A percentile compares a stretch with the other conserved stretches of the same genome.
These are phyloP conservation scores for Akanthomyces muscarius DNA, from an alignment of 2,329 filamentous ascomycete genomes.

Conservation along the genomic window DNA sequence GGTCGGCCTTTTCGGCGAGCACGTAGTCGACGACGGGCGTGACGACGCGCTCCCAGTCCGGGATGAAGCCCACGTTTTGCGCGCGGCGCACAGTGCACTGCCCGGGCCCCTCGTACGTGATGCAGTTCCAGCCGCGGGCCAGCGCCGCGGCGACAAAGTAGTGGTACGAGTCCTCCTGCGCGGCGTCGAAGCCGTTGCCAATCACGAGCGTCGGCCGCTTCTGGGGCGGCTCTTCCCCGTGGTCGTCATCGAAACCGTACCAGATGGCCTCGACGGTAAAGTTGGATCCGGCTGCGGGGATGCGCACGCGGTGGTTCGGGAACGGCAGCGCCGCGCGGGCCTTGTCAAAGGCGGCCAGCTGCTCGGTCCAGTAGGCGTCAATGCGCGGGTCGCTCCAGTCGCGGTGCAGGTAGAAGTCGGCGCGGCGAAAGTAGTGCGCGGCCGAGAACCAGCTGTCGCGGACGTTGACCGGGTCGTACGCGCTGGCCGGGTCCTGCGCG, in stretches of 20 bases:
- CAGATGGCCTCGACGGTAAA: slow-evolving; percentile 30
- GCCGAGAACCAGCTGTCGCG: slow-evolving; percentile 29
- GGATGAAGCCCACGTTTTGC: slow-evolving; percentile 41
- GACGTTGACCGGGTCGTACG: slow-evolving; percentile 14
- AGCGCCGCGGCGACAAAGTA: slow-evolving; percentile 18
- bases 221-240: neutral
- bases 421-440: slow-evolving; percentile 35
- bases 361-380: slow-evolving; percentile 30
- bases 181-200: slow-evolving; percentile 35
- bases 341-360: slow-evolving; percentile 33
- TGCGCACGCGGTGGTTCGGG: slow-evolving; percentile 20
- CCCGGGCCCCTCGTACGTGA: slow-evolving; percentile 45
- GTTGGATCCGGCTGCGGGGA: slow-evolving; percentile 23
- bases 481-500: slow-evolving; percentile 8
- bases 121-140: slow-evolving; percentile 38
- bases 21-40: slow-evolving; percentile 38
- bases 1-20: slow-evolving; percentile 14
- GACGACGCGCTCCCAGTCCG: slow-evolving; percentile 40
- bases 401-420: slow-evolving; percentile 36
- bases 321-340: slow-evolving; percentile 31
- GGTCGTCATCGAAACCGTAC: slow-evolving; percentile 19
- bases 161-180: slow-evolving; percentile 21
- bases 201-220: slow-evolving; percentile 33
- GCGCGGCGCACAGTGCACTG: slow-evolving; percentile 38
- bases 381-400: slow-evolving; percentile 36